Conservation (phyloP, 1,139 yeast species). For the Oligophagozyma castellii region DNA sequence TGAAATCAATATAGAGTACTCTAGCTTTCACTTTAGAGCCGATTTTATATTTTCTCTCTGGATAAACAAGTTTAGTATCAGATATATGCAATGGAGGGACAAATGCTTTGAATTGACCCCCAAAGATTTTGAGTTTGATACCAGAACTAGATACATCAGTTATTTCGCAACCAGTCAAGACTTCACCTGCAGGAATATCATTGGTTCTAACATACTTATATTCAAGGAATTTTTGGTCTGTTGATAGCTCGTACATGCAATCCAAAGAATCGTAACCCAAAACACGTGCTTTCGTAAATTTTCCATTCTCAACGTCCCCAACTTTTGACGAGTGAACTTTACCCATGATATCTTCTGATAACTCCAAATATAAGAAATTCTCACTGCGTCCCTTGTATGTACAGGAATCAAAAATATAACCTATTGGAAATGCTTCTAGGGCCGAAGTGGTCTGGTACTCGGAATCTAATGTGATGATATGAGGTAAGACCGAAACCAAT, state of each 20-base stretch:
- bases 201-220: slow-evolving; percentile 50
- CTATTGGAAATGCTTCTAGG: slow-evolving; percentile 63
- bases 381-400: slow-evolving; percentile 46
- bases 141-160: slow-evolving; percentile 57
- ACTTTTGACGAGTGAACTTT: slow-evolving; percentile 65
- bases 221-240: slow-evolving; percentile 50
- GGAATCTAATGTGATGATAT: slow-evolving; percentile 28
- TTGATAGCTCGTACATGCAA: slow-evolving; percentile 49
- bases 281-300: slow-evolving; percentile 60
- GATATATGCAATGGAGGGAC: slow-evolving; percentile 72
- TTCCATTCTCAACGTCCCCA: slow-evolving; percentile 32
- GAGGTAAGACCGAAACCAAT: slow-evolving; percentile 51
- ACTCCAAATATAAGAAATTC: slow-evolving; percentile 40
- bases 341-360: slow-evolving; percentile 47
- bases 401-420: slow-evolving; percentile 54
- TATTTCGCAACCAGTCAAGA: slow-evolving; percentile 43
- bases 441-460: slow-evolving; percentile 14
- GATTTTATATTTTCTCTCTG: slow-evolving; percentile 80
- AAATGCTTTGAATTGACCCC: slow-evolving; percentile 50
- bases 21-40: slow-evolving; percentile 75
- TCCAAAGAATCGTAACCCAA: slow-evolving; percentile 58
- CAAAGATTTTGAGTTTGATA: slow-evolving; percentile 49
- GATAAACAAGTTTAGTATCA: slow-evolving; percentile 72
- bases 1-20: slow-evolving; percentile 31
- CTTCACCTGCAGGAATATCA: slow-evolving; percentile 68